A percentile compares a stretch with the other conserved stretches of the same genome.
Evolutionary conservation across 306 rosid genomes (phyloP).

Genomic region (Elaeagnus macrophylla): DNA sequence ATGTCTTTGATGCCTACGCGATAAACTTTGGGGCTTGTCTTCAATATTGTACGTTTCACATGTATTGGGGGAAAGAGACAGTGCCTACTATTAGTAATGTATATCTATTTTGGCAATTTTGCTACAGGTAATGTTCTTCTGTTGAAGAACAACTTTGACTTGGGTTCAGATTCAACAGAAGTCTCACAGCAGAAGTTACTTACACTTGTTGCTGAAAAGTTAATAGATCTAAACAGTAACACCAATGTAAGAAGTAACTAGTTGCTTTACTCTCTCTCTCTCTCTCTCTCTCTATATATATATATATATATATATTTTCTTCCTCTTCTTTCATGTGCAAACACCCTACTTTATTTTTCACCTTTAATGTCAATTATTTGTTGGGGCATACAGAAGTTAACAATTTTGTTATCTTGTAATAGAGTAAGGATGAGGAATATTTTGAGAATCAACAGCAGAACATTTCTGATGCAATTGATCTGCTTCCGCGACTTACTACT

Average conservation of each 20-base stretch:
- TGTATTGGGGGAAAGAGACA: not conserved
- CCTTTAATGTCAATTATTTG: conserved; percentile 12
- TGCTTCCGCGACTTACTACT: conserved; percentile 93
- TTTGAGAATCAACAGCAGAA: conserved; percentile 87
- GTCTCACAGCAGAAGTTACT: conserved; percentile 94
- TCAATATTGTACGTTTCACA: not conserved
- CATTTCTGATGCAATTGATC: conserved; percentile 96
- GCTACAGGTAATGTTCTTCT: conserved; percentile 83
- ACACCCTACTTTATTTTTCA: conserved; percentile 3
- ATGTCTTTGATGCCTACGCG: no score
- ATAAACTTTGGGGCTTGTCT: no score
- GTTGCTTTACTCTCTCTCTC: not conserved
- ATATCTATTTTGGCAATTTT: conserved; percentile 12
- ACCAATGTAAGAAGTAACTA: conserved; percentile 44
- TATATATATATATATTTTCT: no score
- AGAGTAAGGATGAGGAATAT: conserved; percentile 88
- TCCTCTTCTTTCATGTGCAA: no score
- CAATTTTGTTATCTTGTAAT: conserved; percentile 16
- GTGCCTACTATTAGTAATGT: not conserved
- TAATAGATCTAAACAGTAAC: conserved; percentile 84
- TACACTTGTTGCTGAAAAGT: conserved; percentile 76
- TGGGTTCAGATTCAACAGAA: conserved; percentile 73
- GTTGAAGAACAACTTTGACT: conserved; percentile 62
- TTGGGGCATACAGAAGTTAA: conserved; percentile 13
- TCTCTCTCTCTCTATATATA: no score